These are phyloP conservation scores for Mollisiaceae sp. DNA, from an alignment of 2,329 filamentous ascomycete genomes.

Conservation along the genomic window DNA sequence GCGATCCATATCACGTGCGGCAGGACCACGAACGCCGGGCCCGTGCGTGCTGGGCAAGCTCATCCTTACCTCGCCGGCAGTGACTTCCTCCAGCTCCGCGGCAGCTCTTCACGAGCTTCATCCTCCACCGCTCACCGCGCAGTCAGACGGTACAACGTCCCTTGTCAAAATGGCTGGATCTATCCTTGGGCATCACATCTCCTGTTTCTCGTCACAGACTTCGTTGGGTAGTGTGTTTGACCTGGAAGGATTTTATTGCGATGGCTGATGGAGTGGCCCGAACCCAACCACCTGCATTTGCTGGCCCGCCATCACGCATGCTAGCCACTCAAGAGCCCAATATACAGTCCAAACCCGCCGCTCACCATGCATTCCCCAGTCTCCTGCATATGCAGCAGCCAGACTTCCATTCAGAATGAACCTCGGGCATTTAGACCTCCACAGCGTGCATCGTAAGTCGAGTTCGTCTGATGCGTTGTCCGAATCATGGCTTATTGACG, in stretches of 20 bases:
- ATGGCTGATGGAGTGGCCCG: constrained; percentile 29
- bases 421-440: constrained; percentile 34
- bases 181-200: constrained; percentile 22
- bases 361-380: constrained; percentile 38
- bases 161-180: constrained; percentile 24
- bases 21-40: not conserved
- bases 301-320: constrained; percentile 29
- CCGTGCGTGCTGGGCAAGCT: not conserved
- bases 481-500: constrained; percentile 17
- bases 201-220: constrained; percentile 23
- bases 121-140: not conserved
- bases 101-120: not conserved
- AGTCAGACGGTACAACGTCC: not conserved
- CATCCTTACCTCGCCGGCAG: no score
- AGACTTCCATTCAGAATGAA: constrained; percentile 38
- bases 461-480: constrained; percentile 27
- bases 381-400: constrained; percentile 35
- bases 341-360: constrained; percentile 28
- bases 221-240: constrained; percentile 25
- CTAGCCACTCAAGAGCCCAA: constrained; percentile 32
- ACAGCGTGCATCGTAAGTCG: constrained; percentile 35
- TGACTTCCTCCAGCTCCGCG: not conserved
- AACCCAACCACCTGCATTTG: constrained; percentile 27
- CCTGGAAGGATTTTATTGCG: constrained; percentile 23
- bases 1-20: not conserved